Conservation (phyloP, 1,139 yeast species). For the Kodamaea anthophila region DNA sequence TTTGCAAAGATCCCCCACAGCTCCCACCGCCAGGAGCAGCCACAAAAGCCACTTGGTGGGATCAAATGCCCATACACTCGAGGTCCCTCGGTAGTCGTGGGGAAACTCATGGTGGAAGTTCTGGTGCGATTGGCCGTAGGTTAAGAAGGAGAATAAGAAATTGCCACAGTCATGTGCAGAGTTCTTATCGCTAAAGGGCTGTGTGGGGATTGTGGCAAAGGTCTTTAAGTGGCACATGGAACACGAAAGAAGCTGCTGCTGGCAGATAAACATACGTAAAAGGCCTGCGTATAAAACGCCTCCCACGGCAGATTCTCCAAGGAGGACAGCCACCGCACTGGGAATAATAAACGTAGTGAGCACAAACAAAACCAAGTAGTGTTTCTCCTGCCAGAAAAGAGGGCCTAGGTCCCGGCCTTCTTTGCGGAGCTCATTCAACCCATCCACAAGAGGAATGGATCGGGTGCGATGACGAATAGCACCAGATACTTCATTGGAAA, state of each 20-base stretch:
- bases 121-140: slow-evolving; percentile 61
- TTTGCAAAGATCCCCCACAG: slow-evolving; percentile 33
- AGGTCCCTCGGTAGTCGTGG: slow-evolving; percentile 52
- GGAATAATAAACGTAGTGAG: slow-evolving; percentile 49
- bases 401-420: slow-evolving; percentile 1
- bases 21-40: slow-evolving; percentile 32
- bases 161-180: slow-evolving; percentile 43
- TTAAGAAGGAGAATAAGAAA: slow-evolving; percentile 48
- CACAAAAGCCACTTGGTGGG: slow-evolving; percentile 62
- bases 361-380: slow-evolving; percentile 39
- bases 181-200: slow-evolving; percentile 60
- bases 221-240: slow-evolving; percentile 52
- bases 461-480: too few relatives aligned
- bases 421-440: slow-evolving; percentile 9
- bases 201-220: slow-evolving; percentile 34
- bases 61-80: slow-evolving; percentile 49
- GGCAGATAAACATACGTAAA: slow-evolving; percentile 49
- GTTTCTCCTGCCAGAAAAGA: slow-evolving; percentile 53
- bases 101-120: slow-evolving; percentile 75
- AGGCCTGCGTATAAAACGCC: slow-evolving; percentile 61
- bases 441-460: background rate
- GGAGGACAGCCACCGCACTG: slow-evolving; percentile 31
- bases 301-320: slow-evolving; percentile 41
- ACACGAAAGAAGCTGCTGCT: slow-evolving; percentile 55
- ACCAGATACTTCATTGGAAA: background rate